phyloP scores from a whole-genome alignment of 1,139 yeast species.

The Suhomyces panamericanus region DNA sequence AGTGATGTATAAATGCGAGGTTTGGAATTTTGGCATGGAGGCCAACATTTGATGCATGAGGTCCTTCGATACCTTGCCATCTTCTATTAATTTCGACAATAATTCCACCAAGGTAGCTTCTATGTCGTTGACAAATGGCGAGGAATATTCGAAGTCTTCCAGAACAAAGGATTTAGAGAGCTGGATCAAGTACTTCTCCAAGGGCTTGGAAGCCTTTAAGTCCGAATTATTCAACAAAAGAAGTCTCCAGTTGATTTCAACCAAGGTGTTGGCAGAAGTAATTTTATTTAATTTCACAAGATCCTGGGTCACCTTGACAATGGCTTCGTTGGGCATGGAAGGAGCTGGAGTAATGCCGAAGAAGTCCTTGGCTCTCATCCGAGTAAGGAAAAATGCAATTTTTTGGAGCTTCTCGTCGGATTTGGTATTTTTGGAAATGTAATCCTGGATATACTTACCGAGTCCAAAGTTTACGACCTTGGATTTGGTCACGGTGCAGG shows the following conservation, averaged over 20 bases:
- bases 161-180: conserved; percentile 16
- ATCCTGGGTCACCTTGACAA: conserved; percentile 13
- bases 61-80: neutral
- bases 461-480: conserved; percentile 50
- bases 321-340: conserved; percentile 16
- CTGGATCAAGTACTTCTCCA: conserved; percentile 13
- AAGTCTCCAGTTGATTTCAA: conserved; percentile 44
- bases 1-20: conserved; percentile 25
- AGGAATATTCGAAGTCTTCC: conserved; percentile 12
- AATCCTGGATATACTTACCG: conserved; percentile 50
- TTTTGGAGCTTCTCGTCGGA: conserved; percentile 26
- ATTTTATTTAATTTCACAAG: conserved; percentile 14
- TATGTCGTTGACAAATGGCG: conserved; percentile 21
- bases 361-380: conserved; percentile 20
- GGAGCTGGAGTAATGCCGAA: conserved; percentile 16
- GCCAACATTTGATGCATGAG: conserved; percentile 6
- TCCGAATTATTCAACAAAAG: conserved; percentile 26
- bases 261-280: conserved; percentile 19
- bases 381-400: conserved; percentile 47
- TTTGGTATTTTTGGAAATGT: conserved; percentile 31
- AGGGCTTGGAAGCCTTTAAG: conserved; percentile 11
- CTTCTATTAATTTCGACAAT: conserved; percentile 13
- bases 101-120: conserved; percentile 17
- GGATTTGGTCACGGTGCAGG: conserved; percentile 43
- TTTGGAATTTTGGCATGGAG: conserved; percentile 18